Conservation (phyloP, 176 grass and related monocot genomes). For the Cenchrus fungigraminus region DNA sequence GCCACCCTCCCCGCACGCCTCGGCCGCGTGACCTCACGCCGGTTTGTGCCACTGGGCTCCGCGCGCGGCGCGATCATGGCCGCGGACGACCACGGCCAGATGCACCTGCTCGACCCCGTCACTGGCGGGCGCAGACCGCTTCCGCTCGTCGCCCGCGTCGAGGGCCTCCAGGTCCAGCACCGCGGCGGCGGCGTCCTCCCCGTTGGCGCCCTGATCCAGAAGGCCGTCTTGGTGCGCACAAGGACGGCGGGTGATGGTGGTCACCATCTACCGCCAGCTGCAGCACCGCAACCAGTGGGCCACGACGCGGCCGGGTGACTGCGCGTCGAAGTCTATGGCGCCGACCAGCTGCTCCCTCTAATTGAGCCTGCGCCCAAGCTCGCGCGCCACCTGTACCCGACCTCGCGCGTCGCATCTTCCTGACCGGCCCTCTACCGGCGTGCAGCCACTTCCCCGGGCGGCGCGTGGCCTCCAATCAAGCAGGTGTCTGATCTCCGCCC, state of each 20-base stretch:
- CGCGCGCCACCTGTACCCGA: too few relatives aligned
- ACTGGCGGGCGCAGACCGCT: constrained; percentile 23
- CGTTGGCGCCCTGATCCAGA: constrained; percentile 37
- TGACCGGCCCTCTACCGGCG: too few relatives aligned
- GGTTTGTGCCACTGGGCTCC: constrained; percentile 39
- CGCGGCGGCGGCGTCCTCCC: background rate
- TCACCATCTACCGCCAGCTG: constrained; percentile 34
- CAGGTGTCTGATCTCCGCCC: too few relatives aligned
- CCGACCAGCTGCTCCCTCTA: constrained; percentile 12
- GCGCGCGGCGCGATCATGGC: constrained; percentile 39
- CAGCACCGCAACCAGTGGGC: constrained; percentile 45
- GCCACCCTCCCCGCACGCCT: constrained; percentile 45
- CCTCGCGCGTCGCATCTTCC: too few relatives aligned
- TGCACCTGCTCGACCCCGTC: constrained; percentile 44
- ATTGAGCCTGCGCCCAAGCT: too few relatives aligned
- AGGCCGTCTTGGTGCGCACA: constrained; percentile 41
- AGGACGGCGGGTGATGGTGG: constrained; percentile 28
- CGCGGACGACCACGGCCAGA: constrained; percentile 32
- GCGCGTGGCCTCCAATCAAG: too few relatives aligned
- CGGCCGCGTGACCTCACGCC: constrained; percentile 29
- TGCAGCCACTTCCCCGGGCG: too few relatives aligned
- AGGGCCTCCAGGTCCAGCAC: constrained; percentile 1
- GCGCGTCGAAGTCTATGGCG: constrained; percentile 50
- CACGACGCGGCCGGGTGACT: constrained; percentile 37
- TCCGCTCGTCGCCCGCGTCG: constrained; percentile 33